phyloP scores from a whole-genome alignment of 2,329 filamentous ascomycete species.

The Xylaria polymorpha region DNA sequence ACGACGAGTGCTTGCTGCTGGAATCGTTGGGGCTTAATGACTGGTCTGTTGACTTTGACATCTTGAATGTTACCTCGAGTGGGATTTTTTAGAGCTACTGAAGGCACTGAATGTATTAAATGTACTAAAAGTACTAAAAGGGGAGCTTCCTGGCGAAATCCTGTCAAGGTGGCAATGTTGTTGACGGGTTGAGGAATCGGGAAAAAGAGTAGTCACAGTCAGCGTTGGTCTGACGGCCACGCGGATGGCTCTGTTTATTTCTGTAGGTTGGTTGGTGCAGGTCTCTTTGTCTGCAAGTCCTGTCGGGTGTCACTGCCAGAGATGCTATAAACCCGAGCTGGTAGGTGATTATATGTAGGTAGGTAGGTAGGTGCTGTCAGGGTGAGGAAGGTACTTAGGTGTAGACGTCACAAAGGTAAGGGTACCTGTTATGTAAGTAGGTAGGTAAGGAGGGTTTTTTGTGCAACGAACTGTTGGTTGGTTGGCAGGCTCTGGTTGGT shows the following conservation, averaged over 20 bases:
- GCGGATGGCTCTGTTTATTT: conserved; percentile 1
- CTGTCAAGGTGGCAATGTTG: neutral
- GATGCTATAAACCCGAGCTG: neutral
- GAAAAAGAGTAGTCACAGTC: neutral
- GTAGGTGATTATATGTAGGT: too few relatives aligned
- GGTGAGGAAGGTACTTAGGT: too few relatives aligned
- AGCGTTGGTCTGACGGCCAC: neutral
- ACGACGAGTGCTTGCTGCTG: conserved; percentile 28
- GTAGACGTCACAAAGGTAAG: too few relatives aligned
- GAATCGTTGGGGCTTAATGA: conserved; percentile 11
- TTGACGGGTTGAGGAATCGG: neutral
- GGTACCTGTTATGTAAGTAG: neutral
- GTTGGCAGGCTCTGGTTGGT: too few relatives aligned
- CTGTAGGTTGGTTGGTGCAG: neutral
- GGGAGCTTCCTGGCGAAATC: neutral
- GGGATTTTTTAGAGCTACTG: neutral
- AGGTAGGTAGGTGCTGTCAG: neutral
- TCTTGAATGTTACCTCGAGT: conserved; percentile 10
- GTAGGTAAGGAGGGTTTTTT: neutral
- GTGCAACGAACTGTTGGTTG: neutral
- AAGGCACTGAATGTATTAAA: neutral
- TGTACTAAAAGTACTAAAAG: neutral
- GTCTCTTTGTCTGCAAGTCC: conserved; percentile 21
- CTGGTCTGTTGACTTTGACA: conserved; percentile 26
- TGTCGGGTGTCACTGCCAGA: neutral